Percentiles rank a stretch among this genome's conserved stretches.
These are phyloP conservation scores for Ganoderma multipileum DNA, from an alignment of 1,284 basidiomycete species.

Conservation along the genomic window DNA sequence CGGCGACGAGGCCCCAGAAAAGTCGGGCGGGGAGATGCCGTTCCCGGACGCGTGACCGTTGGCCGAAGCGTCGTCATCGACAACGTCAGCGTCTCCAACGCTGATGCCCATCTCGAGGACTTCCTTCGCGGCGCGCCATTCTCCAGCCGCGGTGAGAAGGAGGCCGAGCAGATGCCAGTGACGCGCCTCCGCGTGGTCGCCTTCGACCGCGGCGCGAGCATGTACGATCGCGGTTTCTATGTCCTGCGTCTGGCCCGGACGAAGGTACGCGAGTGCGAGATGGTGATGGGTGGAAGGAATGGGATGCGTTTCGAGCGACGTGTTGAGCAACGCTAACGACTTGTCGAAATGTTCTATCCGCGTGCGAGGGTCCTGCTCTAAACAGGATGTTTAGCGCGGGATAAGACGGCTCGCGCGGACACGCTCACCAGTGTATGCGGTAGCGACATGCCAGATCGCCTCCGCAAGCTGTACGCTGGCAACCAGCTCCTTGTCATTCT, in stretches of 20 bases:
- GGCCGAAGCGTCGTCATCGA: conserved; percentile 39
- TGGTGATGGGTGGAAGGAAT: conserved; percentile 79
- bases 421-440: conserved; percentile 63
- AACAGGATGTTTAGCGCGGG: conserved; percentile 12
- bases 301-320: conserved; percentile 61
- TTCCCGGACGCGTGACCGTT: conserved; percentile 19
- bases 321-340: conserved; percentile 64
- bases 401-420: neutral
- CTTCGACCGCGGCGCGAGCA: conserved; percentile 81
- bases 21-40: conserved; percentile 35
- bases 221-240: conserved; percentile 72
- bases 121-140: conserved; percentile 82
- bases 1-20: conserved; percentile 19
- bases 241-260: conserved; percentile 69
- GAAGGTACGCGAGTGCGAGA: conserved; percentile 79
- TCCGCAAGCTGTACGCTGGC: conserved; percentile 69
- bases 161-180: conserved; percentile 95
- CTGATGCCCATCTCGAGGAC: conserved; percentile 77
- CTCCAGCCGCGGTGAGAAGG: conserved; percentile 79
- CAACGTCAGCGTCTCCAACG: conserved; percentile 54
- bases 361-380: conserved; percentile 71
- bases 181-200: conserved; percentile 74
- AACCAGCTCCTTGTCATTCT: conserved; percentile 51
- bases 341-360: conserved; percentile 65
- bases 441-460: conserved; percentile 67